phyloP scores from a whole-genome alignment of 208 protist genomes.

The Strigomonas culicis region DNA sequence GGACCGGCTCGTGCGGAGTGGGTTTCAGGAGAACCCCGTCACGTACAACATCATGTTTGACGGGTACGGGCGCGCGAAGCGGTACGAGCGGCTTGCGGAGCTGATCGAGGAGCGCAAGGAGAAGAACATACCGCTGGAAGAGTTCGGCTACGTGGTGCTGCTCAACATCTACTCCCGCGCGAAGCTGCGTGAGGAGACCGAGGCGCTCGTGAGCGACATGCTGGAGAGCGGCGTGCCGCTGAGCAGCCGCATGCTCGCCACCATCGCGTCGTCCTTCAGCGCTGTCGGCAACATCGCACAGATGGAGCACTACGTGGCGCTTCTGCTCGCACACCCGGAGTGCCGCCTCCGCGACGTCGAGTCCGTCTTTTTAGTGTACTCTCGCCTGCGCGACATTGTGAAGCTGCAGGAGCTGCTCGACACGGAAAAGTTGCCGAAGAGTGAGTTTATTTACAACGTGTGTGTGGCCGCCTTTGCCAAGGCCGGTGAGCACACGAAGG shows the following conservation, averaged over 20 bases:
- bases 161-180: slow-evolving; percentile 81
- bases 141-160: slow-evolving; percentile 82
- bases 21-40: slow-evolving; percentile 75
- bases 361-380: slow-evolving; percentile 82
- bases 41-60: slow-evolving; percentile 91
- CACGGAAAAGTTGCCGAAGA: slow-evolving; percentile 51
- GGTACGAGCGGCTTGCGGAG: slow-evolving; percentile 81
- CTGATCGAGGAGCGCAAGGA: slow-evolving; percentile 69
- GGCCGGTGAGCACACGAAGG: slow-evolving; percentile 82
- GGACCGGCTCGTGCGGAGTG: slow-evolving; percentile 46
- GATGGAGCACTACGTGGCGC: slow-evolving; percentile 76
- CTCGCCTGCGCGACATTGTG: slow-evolving; percentile 72
- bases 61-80: slow-evolving; percentile 84
- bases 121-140: slow-evolving; percentile 80
- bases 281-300: slow-evolving; percentile 53
- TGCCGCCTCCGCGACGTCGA: slow-evolving; percentile 73
- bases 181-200: slow-evolving; percentile 62
- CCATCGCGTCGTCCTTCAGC: slow-evolving; percentile 71
- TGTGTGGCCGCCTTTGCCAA: slow-evolving; percentile 81
- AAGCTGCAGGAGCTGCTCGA: slow-evolving; percentile 86
- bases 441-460: slow-evolving; percentile 80
- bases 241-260: slow-evolving; percentile 72
- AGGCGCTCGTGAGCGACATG: slow-evolving; percentile 75
- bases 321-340: slow-evolving; percentile 75
- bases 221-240: slow-evolving; percentile 54